phyloP scores from a whole-genome alignment of 495 filamentous ascomycete genomes.

The Xylaria scruposa region DNA sequence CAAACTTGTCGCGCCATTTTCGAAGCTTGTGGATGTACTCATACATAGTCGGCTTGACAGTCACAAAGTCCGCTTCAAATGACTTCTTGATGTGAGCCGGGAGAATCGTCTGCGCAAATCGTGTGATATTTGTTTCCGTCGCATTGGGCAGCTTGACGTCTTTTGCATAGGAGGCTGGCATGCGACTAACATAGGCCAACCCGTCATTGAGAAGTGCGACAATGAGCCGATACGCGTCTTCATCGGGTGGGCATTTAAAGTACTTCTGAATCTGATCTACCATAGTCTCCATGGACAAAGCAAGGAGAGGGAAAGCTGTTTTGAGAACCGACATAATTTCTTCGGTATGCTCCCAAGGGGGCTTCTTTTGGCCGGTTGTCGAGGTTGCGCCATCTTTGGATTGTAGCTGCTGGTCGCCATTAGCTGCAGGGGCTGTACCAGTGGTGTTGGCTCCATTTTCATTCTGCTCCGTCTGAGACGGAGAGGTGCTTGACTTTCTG shows the following conservation, averaged over 20 bases:
- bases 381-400: slow-evolving; percentile 42
- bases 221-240: slow-evolving; percentile 97
- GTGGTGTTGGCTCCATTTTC: slow-evolving; percentile 51
- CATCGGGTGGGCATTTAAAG: slow-evolving; percentile 97
- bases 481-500: slow-evolving; percentile 47
- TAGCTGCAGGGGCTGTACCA: slow-evolving; percentile 42
- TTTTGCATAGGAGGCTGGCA: slow-evolving; percentile 82
- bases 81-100: slow-evolving; percentile 90
- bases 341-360: slow-evolving; percentile 92
- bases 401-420: slow-evolving; percentile 40
- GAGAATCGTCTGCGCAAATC: slow-evolving; percentile 95
- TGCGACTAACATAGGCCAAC: slow-evolving; percentile 83
- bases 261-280: slow-evolving; percentile 97
- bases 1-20: slow-evolving; percentile 96
- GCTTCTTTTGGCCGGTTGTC: slow-evolving; percentile 67
- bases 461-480: slow-evolving; percentile 48
- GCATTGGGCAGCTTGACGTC: slow-evolving; percentile 88
- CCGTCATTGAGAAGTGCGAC: slow-evolving; percentile 96
- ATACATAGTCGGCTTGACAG: slow-evolving; percentile 90
- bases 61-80: slow-evolving; percentile 95
- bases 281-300: slow-evolving; percentile 99
- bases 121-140: slow-evolving; percentile 93
- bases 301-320: slow-evolving; percentile 93
- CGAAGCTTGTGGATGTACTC: slow-evolving; percentile 98
- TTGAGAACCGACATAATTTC: slow-evolving; percentile 94